Evolutionary conservation across 2,329 filamentous ascomycete species (phyloP), one percentile per base, ranked within the genome.

Genomic region (Biscogniauxia sp.): DNA sequence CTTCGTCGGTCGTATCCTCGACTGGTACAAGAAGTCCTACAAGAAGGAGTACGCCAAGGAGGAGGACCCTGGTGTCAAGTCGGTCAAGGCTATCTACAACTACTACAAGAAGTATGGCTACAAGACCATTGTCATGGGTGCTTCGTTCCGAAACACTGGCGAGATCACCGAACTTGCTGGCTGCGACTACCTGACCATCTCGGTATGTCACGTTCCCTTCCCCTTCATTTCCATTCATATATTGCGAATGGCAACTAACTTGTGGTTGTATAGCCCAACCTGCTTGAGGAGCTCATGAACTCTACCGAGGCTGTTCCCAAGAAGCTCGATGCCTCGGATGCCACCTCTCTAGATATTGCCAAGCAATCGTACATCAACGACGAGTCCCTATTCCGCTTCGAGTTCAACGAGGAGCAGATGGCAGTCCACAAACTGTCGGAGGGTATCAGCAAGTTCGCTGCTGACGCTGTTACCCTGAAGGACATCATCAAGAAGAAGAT

Each of bases 71-170:
- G 95, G 95, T 84, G 95, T 99, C 79, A 86, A 92, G 83, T 94
- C 90, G 69, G 95, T 99, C 75, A 86, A 94, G 85, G 76, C 74
- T 79, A 99, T 99, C 84, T 99, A 90, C 88, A 95, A 99, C 88
- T 99, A 99, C 91, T 99, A 99, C 90, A 99, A 99, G 92, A 98
- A 98, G 87, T 92, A 83, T 79, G 92, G 91, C 79, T 97, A 99
- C 89, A 97, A 96, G 74, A 99, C 95, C 79, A 97, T 98, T 73
- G 95, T 99, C 81, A 99, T 99, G 95, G 95, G 95, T 75, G 95
- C 95, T 70, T 97, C 93, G 50, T 99, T 99, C 92, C 89, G 95
- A 78, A 98, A 90, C 84, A 83, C 83, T 66, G 95, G 95, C 74
- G 95, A 99, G 84, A 96, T 99, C 80, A 98, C 92, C 54, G 95